Evolutionary conservation across 1,139 yeast species (phyloP).

Genomic region (Suhomyces taliae): DNA sequence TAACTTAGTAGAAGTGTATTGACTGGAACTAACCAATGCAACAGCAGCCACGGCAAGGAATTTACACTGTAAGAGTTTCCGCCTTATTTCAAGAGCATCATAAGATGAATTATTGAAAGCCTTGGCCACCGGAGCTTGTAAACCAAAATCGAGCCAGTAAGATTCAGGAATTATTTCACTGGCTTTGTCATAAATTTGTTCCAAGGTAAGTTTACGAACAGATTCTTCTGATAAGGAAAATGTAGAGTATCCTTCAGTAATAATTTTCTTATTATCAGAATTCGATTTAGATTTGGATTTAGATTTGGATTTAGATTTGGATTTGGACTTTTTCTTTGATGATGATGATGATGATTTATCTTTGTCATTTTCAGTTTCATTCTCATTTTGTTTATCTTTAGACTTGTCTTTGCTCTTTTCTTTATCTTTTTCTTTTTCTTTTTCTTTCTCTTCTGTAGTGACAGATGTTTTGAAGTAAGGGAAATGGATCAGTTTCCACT

Average conservation of each 20-base stretch:
- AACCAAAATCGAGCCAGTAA: constrained; percentile 62
- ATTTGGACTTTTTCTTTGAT: constrained; percentile 1
- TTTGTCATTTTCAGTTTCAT: constrained; percentile 1
- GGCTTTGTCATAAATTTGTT: constrained; percentile 67
- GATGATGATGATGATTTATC: constrained; percentile 1
- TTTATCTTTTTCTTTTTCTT: not conserved
- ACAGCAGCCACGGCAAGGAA: constrained; percentile 63
- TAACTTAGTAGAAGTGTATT: constrained; percentile 61
- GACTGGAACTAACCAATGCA: constrained; percentile 50
- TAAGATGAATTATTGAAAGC: constrained; percentile 62
- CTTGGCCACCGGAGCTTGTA: constrained; percentile 66
- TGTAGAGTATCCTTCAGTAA: constrained; percentile 45
- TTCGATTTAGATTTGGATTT: not conserved
- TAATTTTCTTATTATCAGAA: constrained; percentile 6
- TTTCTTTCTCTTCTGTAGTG: constrained; percentile 10
- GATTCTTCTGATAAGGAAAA: constrained; percentile 50
- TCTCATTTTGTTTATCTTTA: constrained; percentile 6
- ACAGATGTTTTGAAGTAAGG: constrained; percentile 46
- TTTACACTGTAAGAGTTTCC: constrained; percentile 61
- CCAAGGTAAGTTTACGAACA: constrained; percentile 51
- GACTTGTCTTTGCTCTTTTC: constrained; percentile 10
- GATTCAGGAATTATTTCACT: constrained; percentile 58
- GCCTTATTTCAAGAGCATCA: constrained; percentile 57
- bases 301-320: not conserved
- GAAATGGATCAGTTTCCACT: constrained; percentile 59